Percentiles rank a stretch among this genome's conserved stretches.
These are phyloP conservation scores for Fraxinus velutina DNA, from an alignment of 305 asterid genomes.

Conservation along the genomic window DNA sequence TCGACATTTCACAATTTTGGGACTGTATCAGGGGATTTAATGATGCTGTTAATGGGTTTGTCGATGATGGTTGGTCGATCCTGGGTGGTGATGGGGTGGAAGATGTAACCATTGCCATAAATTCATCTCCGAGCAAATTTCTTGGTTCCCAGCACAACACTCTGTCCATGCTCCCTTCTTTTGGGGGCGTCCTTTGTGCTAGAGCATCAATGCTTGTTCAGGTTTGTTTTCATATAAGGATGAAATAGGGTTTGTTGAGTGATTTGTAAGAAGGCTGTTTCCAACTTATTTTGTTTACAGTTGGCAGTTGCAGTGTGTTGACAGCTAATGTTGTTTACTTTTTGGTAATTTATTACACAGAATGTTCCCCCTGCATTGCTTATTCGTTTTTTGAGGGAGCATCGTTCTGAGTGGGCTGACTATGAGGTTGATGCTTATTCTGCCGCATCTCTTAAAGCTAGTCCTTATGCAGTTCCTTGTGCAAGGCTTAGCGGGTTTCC, in stretches of 20 bases:
- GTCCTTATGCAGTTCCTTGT: conserved; percentile 78
- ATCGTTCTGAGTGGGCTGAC: conserved; percentile 96
- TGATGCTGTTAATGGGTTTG: conserved; percentile 91
- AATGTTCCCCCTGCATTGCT: conserved; percentile 92
- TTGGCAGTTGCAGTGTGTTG: neutral
- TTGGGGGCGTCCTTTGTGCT: conserved; percentile 88
- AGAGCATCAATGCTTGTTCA: conserved; percentile 98
- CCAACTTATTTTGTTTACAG: neutral
- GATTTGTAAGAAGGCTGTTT: neutral
- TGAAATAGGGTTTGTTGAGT: neutral
- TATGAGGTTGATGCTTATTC: conserved; percentile 80
- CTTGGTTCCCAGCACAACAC: conserved; percentile 61
- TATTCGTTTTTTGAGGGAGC: conserved; percentile 88
- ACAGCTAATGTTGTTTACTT: neutral
- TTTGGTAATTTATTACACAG: conserved; percentile 34
- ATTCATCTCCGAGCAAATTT: conserved; percentile 73
- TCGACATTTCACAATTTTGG: neutral
- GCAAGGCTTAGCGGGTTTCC: conserved; percentile 74
- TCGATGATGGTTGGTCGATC: conserved; percentile 89
- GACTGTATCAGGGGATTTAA: conserved; percentile 68
- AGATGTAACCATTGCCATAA: conserved; percentile 80
- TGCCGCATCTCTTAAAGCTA: conserved; percentile 80
- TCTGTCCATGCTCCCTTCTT: conserved; percentile 66
- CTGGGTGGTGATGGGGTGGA: conserved; percentile 79
- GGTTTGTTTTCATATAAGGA: conserved; percentile 32